phyloP scores from a whole-genome alignment of 305 asterid genomes.

The Euphrasia arctica region DNA sequence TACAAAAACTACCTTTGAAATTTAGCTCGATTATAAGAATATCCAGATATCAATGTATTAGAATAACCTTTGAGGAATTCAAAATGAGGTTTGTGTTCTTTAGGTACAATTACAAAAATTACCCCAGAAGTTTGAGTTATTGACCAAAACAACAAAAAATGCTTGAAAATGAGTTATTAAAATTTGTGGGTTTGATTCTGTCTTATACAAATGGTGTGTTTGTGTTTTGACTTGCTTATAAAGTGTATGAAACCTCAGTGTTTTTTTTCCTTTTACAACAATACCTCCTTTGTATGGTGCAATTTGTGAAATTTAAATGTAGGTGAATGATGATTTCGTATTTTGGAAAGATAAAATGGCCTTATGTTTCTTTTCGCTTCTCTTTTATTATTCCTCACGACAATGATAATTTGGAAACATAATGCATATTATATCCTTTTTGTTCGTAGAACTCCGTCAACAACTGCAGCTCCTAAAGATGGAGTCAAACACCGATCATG shows the following conservation, averaged over 20 bases:
- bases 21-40: too few species aligned
- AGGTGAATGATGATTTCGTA: background rate
- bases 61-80: background rate
- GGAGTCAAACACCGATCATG: slow-evolving; percentile 52
- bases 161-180: too few species aligned
- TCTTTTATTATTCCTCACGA: background rate
- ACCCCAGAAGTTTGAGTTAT: background rate
- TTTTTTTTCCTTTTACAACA: too few species aligned
- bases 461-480: slow-evolving; percentile 82
- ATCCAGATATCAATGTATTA: background rate
- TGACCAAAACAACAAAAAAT: background rate
- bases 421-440: slow-evolving; percentile 1
- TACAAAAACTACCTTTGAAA: background rate
- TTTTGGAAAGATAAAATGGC: background rate
- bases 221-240: background rate
- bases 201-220: background rate
- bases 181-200: background rate
- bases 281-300: too few species aligned
- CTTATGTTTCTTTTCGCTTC: background rate
- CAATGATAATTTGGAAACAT: background rate
- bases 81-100: background rate
- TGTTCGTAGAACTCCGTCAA: slow-evolving; percentile 60
- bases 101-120: background rate
- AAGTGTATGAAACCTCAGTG: background rate
- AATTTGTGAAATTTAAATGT: background rate